Conservation (phyloP, 2,329 filamentous ascomycete genomes). For the Microdochium trichocladiopsis region DNA sequence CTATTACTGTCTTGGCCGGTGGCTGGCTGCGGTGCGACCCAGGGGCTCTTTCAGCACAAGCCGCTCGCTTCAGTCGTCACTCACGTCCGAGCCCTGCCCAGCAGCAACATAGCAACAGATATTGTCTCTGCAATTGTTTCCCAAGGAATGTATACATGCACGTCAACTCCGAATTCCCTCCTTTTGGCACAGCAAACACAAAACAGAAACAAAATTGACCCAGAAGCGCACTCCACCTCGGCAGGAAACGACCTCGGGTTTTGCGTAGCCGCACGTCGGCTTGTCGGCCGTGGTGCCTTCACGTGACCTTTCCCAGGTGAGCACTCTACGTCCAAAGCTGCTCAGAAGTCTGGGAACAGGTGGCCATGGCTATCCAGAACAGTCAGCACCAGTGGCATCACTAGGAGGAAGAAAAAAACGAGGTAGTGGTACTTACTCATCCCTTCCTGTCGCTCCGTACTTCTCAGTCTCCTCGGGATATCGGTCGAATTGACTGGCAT, state of each 20-base stretch:
- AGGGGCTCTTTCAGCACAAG: not conserved
- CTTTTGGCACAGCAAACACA: not conserved
- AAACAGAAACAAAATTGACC: too few species aligned
- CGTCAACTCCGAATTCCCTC: not conserved
- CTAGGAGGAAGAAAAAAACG: not conserved
- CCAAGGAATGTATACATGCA: not conserved
- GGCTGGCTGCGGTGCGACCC: not conserved
- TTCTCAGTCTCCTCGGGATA: constrained; percentile 95
- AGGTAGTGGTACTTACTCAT: constrained; percentile 74
- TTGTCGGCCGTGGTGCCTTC: too few species aligned
- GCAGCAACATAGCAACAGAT: not conserved
- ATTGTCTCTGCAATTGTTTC: not conserved
- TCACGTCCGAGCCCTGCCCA: not conserved
- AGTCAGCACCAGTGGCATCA: constrained; percentile 1
- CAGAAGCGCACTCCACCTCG: too few species aligned
- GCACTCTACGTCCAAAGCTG: too few species aligned
- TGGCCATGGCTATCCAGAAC: constrained; percentile 49
- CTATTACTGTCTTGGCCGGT: not conserved
- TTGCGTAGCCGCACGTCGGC: too few species aligned
- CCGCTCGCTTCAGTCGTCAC: not conserved
- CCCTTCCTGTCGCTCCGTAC: constrained; percentile 72
- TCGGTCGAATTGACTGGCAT: constrained; percentile 95
- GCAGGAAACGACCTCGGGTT: too few species aligned
- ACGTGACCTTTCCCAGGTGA: too few species aligned
- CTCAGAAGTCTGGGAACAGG: constrained; percentile 66